Evolutionary conservation across 179 eudicot genomes (phyloP), one percentile per base, ranked within the genome.

Genomic region (Corrigiola litoralis): DNA sequence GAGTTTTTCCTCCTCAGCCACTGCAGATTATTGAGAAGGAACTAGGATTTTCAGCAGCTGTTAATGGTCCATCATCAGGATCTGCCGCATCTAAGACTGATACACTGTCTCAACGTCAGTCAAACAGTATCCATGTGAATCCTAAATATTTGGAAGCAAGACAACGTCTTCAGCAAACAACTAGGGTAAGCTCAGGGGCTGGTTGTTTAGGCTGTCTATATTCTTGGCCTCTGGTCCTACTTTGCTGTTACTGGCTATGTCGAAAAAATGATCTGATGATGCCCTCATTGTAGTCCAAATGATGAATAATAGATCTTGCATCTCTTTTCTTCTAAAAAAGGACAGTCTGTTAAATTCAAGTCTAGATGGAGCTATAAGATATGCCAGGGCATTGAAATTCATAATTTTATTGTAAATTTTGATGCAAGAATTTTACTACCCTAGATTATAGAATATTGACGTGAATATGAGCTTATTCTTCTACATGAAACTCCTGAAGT

Each of bases 81-180:
- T 48, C 85, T 60, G 57, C 77, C 29, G 37, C 79, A 24, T 64
- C 94, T 53, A 84, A 85, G 79, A 65, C 84, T 52, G 94, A 88
- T 42, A 65, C 94, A 56, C 86, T 81, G 65, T 61, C 85, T 67
- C 94, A 76, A 40, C 88, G 85, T 31, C 96, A 83, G 59, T 80
- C 87, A 52, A 85, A 82, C 31, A 85, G 97, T 72, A 95, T 95
- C 74, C 99, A 95, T 72, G 96, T 95, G 34, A 95, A 95, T 74
- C 99, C 97, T 12, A 86, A 88, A 77, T 95, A 95, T 75, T 80
- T 95, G 71, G 96, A 91, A 80, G 96, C 90, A 45, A 88, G 97
- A 74, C 95, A 86, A 65, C 85, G 88, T 34, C 85, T 88, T 58
- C 90, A 85, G 78, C 97, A 86, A 77, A 72, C 92, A 58, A 77